Evolutionary conservation across 495 filamentous ascomycete genomes (phyloP).

Genomic region (Poronia punctata): DNA sequence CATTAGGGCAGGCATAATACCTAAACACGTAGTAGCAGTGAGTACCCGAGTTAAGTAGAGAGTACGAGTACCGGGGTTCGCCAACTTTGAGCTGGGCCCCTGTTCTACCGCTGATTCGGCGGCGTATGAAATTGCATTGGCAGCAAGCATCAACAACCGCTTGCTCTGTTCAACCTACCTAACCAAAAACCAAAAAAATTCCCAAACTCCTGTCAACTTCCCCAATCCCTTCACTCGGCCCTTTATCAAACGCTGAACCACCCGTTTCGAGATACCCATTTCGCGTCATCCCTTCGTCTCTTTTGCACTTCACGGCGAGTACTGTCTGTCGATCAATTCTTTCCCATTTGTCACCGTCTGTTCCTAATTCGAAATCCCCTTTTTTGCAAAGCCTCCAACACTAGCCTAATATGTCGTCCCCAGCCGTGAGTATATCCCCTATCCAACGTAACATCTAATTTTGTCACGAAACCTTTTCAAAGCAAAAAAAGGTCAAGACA

Average conservation of each 20-base stretch:
- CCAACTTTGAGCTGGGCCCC: no score
- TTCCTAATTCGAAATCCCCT: constrained; percentile 15
- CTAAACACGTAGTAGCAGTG: no score
- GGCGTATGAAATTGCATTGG: constrained; percentile 9
- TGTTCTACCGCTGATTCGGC: constrained; percentile 8
- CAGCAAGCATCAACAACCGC: constrained; percentile 13
- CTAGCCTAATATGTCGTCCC: constrained; percentile 34
- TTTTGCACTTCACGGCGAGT: not conserved
- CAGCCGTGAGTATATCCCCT: constrained; percentile 29
- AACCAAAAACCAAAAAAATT: constrained; percentile 3
- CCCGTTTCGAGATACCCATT: constrained; percentile 12
- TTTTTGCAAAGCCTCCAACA: constrained; percentile 15
- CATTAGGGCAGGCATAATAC: no score
- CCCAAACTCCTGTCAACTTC: constrained; percentile 6
- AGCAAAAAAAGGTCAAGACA: no score
- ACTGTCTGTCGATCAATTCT: constrained; percentile 17
- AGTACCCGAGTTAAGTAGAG: no score
- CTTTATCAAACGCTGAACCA: constrained; percentile 4
- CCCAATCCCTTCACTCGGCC: constrained; percentile 9
- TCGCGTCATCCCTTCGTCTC: constrained; percentile 3
- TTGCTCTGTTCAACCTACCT: constrained; percentile 6
- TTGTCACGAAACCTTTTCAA: constrained; percentile 11
- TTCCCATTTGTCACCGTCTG: constrained; percentile 9
- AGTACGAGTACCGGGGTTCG: no score
- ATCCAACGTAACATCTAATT: constrained; percentile 15